Conservation (phyloP, 345 rosid genomes). For the Schrenkiella parvula region DNA sequence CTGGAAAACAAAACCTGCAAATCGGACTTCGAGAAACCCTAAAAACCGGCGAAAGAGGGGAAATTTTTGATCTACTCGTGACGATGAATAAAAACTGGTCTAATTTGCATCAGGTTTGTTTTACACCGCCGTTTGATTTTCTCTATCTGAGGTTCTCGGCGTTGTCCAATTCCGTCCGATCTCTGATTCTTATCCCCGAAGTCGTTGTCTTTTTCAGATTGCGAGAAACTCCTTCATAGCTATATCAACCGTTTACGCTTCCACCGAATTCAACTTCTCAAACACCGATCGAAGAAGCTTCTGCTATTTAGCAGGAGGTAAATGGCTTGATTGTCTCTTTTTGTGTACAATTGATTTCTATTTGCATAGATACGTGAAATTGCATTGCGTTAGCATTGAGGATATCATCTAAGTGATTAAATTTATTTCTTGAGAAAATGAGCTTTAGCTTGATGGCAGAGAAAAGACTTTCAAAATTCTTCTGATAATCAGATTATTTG, state of each 20-base stretch:
- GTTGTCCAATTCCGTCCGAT: not conserved
- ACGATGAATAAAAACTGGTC: slow-evolving; percentile 31
- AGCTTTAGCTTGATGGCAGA: not conserved
- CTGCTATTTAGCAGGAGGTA: slow-evolving; percentile 17
- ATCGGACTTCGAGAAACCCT: slow-evolving; percentile 24
- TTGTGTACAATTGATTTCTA: not conserved
- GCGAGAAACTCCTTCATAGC: slow-evolving; percentile 27
- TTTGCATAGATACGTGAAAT: not conserved
- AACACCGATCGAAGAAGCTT: slow-evolving; percentile 25
- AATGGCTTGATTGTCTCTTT: not conserved
- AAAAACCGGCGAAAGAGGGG: slow-evolving; percentile 19
- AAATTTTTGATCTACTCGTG: not conserved
- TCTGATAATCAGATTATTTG: not conserved
- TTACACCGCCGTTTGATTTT: not conserved
- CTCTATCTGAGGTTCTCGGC: not conserved
- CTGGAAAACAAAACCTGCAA: not conserved
- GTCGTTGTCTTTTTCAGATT: slow-evolving; percentile 7
- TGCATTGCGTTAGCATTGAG: not conserved
- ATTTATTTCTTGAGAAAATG: not conserved
- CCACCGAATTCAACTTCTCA: slow-evolving; percentile 23
- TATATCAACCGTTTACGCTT: slow-evolving; percentile 19
- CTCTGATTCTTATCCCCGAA: not conserved
- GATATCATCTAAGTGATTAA: not conserved
- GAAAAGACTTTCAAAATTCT: not conserved
- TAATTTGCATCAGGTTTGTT: slow-evolving; percentile 22